Evolutionary conservation across 306 rosid genomes (phyloP).

Genomic region (Sindora glabra): DNA sequence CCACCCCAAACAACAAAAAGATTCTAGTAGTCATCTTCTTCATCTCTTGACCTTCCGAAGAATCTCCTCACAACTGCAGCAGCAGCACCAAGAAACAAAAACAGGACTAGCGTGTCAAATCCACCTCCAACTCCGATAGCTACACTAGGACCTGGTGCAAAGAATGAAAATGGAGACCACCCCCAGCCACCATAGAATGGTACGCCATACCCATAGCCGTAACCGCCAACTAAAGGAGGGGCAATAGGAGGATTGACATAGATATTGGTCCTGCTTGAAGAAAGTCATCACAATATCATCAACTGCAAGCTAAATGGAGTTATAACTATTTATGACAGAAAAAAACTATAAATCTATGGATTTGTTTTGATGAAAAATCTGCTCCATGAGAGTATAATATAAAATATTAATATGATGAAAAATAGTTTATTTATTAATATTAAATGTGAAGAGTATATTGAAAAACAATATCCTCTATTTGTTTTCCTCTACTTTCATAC

Average conservation of each 20-base stretch:
- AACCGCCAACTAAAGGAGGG: conserved; percentile 87
- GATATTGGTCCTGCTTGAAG: conserved; percentile 61
- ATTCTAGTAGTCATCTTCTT: conserved; percentile 36
- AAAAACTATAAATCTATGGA: no score
- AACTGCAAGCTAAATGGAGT: background rate
- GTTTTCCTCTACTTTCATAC: no score
- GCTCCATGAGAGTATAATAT: no score
- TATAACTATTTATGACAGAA: background rate
- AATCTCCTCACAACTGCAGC: conserved; percentile 76
- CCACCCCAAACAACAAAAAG: background rate
- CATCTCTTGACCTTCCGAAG: conserved; percentile 50
- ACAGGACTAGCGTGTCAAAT: conserved; percentile 52
- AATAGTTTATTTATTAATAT: no score
- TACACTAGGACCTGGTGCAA: conserved; percentile 80
- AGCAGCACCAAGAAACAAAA: conserved; percentile 63
- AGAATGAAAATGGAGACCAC: conserved; percentile 97
- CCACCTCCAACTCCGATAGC: conserved; percentile 89
- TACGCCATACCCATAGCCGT: conserved; percentile 70
- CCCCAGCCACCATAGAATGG: conserved; percentile 92
- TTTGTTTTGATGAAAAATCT: no score
- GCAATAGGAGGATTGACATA: conserved; percentile 80
- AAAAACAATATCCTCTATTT: no score
- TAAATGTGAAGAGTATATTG: no score
- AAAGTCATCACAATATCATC: background rate
- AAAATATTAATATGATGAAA: no score